Evolutionary conservation across 345 rosid genomes (phyloP), one percentile per base, ranked within the genome.

Genomic region (Syzygium grande): DNA sequence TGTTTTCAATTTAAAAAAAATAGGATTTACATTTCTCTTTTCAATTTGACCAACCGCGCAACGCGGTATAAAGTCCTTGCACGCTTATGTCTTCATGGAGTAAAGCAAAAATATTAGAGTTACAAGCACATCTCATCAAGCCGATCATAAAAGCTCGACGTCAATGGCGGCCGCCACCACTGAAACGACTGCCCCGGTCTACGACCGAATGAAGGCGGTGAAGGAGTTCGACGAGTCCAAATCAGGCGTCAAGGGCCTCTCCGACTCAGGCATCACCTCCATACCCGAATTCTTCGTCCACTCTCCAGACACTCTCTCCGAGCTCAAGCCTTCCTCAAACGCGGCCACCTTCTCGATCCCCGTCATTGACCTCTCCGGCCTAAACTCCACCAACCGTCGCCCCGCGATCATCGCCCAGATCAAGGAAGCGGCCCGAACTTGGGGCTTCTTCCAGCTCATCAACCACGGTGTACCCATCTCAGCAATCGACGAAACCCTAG

Each of bases 401-500:
- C 84, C 55, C 3, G 19, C 46, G n/a, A 61, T 90, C 84, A 59
- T 91, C 3, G 23, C 41, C 27, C 88, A 77, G 84, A 53, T 89
- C 19, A 86, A 73, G 34, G 89, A 91, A 52, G 91, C 91, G 3
- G 89, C 92, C 17, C 29, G 7, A 13, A 43, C 87, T 4, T 90
- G 89, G 91, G 89, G 92, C 21, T 90, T 89, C 90, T 89, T 90
- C 65, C 93, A 91, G 61, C 88, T 89, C 84, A 80, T 89, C 88
- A 90, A 90, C 86, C 92, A 91, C 7, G 92, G 91, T 10, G 51
- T 90, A 6, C 43, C 90, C 8, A 6, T 25, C 3, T 58, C 88
- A 11, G 86, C 30, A 13, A 87, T 91, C 19, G 79, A 89, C 1
- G 78, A 54, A 4, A 87, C 87, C 2, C 30, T 91, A 1, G 19